These are phyloP conservation scores for Platismatia glauca DNA, from an alignment of 495 filamentous ascomycete genomes.

Conservation along the genomic window DNA sequence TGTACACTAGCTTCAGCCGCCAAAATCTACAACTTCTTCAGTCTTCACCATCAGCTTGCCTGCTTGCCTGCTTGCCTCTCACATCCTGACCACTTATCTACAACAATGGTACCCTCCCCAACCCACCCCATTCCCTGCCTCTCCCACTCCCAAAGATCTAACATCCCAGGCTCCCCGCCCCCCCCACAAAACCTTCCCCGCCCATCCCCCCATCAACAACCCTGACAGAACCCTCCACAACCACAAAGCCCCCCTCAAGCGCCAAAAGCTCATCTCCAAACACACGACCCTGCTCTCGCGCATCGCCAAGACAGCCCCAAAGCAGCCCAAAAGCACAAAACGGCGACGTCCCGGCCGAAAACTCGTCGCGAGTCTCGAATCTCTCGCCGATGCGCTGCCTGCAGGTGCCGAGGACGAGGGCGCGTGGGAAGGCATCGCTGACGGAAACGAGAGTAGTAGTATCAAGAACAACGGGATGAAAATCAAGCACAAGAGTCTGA, in stretches of 20 bases:
- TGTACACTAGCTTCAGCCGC: no score
- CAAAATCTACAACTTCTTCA: no score
- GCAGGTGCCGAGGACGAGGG: slow-evolving; percentile 34
- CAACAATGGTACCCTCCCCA: no score
- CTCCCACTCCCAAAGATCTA: no score
- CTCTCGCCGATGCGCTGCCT: slow-evolving; percentile 69
- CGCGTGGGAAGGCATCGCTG: slow-evolving; percentile 27
- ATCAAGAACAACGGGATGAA: slow-evolving; percentile 29
- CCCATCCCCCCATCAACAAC: not conserved
- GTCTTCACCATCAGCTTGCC: no score
- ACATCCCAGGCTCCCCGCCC: not conserved
- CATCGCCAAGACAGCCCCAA: slow-evolving; percentile 52
- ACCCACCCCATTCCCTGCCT: no score
- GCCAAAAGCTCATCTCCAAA: slow-evolving; percentile 60
- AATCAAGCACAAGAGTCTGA: slow-evolving; percentile 61
- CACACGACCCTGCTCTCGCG: slow-evolving; percentile 65
- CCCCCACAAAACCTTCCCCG: not conserved
- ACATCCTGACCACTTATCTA: no score
- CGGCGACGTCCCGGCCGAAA: slow-evolving; percentile 61
- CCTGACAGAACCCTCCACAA: slow-evolving; percentile 1
- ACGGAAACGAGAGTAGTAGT: slow-evolving; percentile 12
- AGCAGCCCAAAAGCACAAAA: slow-evolving; percentile 19
- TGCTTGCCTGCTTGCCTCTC: no score
- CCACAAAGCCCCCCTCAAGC: slow-evolving; percentile 15
- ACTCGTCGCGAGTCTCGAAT: slow-evolving; percentile 65